Evolutionary conservation across 208 protist species (phyloP).

Genomic region (Crithidia sp.): DNA sequence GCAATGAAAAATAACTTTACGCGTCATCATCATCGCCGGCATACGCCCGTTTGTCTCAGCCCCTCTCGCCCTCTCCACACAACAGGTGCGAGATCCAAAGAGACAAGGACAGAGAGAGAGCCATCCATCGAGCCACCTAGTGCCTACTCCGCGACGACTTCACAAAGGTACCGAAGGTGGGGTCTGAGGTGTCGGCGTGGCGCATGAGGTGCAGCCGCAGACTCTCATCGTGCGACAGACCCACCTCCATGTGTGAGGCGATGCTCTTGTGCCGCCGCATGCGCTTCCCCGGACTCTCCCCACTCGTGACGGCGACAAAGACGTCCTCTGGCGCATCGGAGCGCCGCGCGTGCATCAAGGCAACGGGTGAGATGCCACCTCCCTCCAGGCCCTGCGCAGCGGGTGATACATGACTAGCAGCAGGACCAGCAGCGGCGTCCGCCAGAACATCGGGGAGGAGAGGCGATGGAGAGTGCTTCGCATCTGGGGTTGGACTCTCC

Average conservation of each 20-base stretch:
- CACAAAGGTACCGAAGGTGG: slow-evolving; percentile 8
- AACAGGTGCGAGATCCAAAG: no score
- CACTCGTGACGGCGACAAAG: neutral
- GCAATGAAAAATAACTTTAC: no score
- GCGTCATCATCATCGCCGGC: no score
- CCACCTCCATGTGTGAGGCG: neutral
- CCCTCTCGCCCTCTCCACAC: no score
- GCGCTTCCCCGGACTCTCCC: neutral
- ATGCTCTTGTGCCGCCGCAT: slow-evolving; percentile 5
- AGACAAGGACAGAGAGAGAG: no score
- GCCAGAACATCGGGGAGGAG: neutral
- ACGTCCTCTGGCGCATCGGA: neutral
- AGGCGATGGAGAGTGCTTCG: neutral
- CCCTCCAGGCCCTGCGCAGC: neutral
- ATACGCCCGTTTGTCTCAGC: no score
- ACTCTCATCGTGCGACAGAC: slow-evolving; percentile 13
- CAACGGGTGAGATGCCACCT: no score
- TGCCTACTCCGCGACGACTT: neutral
- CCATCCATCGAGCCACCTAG: neutral
- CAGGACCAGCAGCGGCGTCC: neutral
- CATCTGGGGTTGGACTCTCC: neutral
- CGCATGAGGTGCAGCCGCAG: slow-evolving; percentile 16
- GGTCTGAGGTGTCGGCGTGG: slow-evolving; percentile 6
- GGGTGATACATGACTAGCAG: no score
- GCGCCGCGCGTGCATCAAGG: no score